A percentile compares a stretch with the other conserved stretches of the same genome.
phyloP scores from a whole-genome alignment of 345 rosid species.

The Salix udensis region DNA sequence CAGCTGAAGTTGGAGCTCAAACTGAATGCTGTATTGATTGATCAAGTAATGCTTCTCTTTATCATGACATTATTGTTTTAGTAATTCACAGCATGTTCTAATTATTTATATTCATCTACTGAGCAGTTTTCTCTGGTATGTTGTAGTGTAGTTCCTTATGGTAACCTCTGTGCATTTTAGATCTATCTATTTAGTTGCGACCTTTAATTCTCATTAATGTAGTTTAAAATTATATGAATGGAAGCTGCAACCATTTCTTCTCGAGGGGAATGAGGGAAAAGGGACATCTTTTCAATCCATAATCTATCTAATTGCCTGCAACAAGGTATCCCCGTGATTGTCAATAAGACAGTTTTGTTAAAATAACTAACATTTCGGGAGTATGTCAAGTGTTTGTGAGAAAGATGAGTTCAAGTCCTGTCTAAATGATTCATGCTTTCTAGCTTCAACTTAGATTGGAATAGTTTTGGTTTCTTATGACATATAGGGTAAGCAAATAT shows the following conservation, averaged over 20 bases:
- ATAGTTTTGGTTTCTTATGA: not conserved
- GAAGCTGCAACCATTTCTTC: not conserved
- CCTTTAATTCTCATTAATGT: not conserved
- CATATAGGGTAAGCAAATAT: not conserved
- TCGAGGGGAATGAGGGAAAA: not conserved
- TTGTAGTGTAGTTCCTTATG: not conserved
- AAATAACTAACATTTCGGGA: not conserved
- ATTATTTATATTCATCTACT: not conserved
- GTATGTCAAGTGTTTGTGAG: not conserved
- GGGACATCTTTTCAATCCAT: not conserved
- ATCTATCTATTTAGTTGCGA: not conserved
- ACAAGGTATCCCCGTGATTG: not conserved
- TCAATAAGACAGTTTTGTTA: not conserved
- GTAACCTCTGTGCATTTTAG: not conserved
- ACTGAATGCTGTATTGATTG: constrained; percentile 60
- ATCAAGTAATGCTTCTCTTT: constrained; percentile 54
- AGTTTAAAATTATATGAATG: not conserved
- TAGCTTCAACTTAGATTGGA: not conserved
- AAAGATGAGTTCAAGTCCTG: not conserved
- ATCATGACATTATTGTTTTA: constrained; percentile 3
- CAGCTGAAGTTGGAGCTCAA: constrained; percentile 69
- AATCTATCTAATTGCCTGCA: not conserved
- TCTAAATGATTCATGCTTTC: not conserved
- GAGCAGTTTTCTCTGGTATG: not conserved
- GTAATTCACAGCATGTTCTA: not conserved